phyloP scores from a whole-genome alignment of 192 early-diverging fungal genomes.

The Coemansia umbellata region DNA sequence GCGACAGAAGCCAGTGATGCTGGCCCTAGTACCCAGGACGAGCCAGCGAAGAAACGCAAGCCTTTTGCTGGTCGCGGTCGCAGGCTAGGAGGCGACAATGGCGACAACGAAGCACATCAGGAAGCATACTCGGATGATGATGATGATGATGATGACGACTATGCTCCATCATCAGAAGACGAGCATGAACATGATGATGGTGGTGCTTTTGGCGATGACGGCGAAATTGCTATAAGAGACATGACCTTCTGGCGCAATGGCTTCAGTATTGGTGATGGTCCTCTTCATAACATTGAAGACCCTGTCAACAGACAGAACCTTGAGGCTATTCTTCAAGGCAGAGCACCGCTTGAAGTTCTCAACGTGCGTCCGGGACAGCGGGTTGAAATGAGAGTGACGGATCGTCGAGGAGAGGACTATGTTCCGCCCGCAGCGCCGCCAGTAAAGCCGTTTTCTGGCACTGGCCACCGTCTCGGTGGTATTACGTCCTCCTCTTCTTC shows the following conservation, averaged over 20 bases:
- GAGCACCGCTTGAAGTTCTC: constrained; percentile 80
- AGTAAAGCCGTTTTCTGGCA: constrained; percentile 66
- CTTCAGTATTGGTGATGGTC: constrained; percentile 93
- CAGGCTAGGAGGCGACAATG: constrained; percentile 10
- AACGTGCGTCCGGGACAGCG: constrained; percentile 86
- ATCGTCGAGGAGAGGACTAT: constrained; percentile 84
- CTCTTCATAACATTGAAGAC: constrained; percentile 78
- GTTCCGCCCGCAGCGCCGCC: constrained; percentile 67
- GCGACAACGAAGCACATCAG: too few relatives aligned
- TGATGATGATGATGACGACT: neutral
- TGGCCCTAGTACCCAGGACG: neutral
- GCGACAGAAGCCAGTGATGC: constrained; percentile 25
- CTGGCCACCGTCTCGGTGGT: constrained; percentile 77
- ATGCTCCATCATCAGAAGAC: neutral
- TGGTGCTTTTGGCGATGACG: neutral
- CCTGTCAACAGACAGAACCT: constrained; percentile 83
- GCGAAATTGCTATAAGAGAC: constrained; percentile 51
- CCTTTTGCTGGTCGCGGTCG: constrained; percentile 36
- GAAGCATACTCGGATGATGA: neutral
- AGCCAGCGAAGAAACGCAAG: neutral
- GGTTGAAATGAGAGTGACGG: constrained; percentile 82
- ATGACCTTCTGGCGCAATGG: constrained; percentile 96
- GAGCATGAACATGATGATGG: neutral
- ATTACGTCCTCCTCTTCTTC: constrained; percentile 25
- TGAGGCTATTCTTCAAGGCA: constrained; percentile 83